These are phyloP conservation scores for Cryphonectria japonica DNA, from an alignment of 2,329 filamentous ascomycete genomes.

Conservation along the genomic window DNA sequence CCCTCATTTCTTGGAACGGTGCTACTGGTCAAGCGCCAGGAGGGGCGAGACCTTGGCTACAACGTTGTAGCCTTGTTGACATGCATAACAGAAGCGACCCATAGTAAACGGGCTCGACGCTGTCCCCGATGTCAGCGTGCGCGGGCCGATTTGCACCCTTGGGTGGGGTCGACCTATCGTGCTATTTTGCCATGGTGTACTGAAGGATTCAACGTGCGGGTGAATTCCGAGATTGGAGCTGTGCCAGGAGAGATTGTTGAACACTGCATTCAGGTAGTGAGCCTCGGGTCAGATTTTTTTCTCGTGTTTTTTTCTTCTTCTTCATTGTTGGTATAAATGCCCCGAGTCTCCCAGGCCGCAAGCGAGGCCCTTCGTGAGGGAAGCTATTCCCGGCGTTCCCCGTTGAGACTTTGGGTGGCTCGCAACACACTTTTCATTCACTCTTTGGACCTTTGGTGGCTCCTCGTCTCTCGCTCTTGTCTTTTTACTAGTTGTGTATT, in stretches of 20 bases:
- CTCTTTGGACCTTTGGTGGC: neutral
- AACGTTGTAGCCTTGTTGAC: neutral
- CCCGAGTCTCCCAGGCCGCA: neutral
- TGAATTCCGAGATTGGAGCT: neutral
- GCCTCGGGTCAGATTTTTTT: neutral
- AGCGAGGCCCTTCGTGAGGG: neutral
- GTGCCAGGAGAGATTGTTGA: neutral
- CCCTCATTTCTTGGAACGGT: neutral
- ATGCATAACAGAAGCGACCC: neutral
- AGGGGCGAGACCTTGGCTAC: neutral
- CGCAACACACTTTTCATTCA: neutral
- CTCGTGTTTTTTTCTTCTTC: neutral
- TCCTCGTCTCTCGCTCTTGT: neutral
- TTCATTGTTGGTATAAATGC: neutral
- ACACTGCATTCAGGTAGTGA: neutral
- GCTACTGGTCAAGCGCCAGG: neutral
- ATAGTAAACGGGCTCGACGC: neutral
- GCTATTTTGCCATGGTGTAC: neutral
- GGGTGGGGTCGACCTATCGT: neutral
- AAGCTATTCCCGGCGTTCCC: neutral
- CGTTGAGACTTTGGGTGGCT: neutral
- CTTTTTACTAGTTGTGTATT: neutral
- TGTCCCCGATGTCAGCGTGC: neutral
- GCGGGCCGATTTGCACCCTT: neutral
- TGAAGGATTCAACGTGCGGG: neutral